Conservation (phyloP, 257 asterid genomes). For the Lantana camara region DNA sequence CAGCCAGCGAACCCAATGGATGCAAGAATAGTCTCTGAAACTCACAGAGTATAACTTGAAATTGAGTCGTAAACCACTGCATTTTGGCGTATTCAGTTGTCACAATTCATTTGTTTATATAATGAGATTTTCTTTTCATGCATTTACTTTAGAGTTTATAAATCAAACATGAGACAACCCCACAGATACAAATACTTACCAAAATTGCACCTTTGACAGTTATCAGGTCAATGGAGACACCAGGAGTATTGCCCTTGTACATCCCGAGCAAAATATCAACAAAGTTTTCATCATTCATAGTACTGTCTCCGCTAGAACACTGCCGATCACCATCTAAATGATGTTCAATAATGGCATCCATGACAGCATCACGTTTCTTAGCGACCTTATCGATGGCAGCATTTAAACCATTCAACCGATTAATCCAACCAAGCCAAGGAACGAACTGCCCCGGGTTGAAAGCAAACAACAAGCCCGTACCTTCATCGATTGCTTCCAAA, state of each 20-base stretch:
- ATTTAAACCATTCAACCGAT: slow-evolving; percentile 11
- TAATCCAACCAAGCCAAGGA: slow-evolving; percentile 25
- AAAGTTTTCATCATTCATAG: slow-evolving; percentile 11
- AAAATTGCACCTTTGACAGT: slow-evolving; percentile 16
- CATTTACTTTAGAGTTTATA: no score
- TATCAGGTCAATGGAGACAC: slow-evolving; percentile 11
- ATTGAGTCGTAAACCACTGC: no score
- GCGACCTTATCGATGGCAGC: background rate
- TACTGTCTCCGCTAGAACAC: no score
- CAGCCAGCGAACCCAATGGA: no score
- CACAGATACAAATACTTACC: slow-evolving; percentile 3
- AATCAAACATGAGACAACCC: no score
- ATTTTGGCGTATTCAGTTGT: no score
- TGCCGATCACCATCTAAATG: background rate
- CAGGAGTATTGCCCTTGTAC: slow-evolving; percentile 18
- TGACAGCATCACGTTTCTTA: background rate
- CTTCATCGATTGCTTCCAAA: background rate
- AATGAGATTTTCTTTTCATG: no score
- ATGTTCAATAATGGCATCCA: slow-evolving; percentile 15
- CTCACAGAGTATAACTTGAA: no score
- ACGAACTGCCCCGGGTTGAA: slow-evolving; percentile 14
- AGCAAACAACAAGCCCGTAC: background rate
- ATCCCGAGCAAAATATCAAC: slow-evolving; percentile 27
- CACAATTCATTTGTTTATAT: no score
- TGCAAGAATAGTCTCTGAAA: no score